Evolutionary conservation across 306 rosid species (phyloP).

Genomic region (Sphenostylis stenocarpa): DNA sequence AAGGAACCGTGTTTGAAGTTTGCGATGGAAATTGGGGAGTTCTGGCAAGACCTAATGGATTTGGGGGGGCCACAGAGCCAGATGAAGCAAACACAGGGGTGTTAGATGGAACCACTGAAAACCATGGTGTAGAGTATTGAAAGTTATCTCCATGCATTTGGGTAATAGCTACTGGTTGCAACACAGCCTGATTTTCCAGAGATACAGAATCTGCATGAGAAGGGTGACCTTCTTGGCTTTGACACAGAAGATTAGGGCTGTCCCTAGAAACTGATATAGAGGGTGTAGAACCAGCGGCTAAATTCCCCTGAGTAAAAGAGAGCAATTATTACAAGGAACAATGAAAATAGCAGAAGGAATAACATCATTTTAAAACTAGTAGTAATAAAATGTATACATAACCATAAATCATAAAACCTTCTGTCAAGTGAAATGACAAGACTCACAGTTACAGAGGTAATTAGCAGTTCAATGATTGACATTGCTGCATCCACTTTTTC

Average conservation of each 20-base stretch:
- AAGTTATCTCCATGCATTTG: constrained; percentile 50
- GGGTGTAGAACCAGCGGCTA: constrained; percentile 51
- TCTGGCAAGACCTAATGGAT: constrained; percentile 49
- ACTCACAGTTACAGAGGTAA: constrained; percentile 88
- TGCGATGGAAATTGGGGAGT: constrained; percentile 47
- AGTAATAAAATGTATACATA: constrained; percentile 2
- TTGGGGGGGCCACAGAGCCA: constrained; percentile 40
- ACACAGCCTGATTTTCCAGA: constrained; percentile 42
- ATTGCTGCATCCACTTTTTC: constrained; percentile 92
- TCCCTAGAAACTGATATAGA: constrained; percentile 50
- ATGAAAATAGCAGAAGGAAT: constrained; percentile 23
- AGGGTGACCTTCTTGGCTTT: constrained; percentile 39
- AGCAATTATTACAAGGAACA: constrained; percentile 22
- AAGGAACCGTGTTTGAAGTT: constrained; percentile 45
- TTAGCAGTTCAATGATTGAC: constrained; percentile 75
- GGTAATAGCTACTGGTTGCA: constrained; percentile 46
- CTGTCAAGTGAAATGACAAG: constrained; percentile 26
- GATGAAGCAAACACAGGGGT: constrained; percentile 43
- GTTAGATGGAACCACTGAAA: constrained; percentile 49
- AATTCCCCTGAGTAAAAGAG: constrained; percentile 62
- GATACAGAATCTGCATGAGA: constrained; percentile 39
- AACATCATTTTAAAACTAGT: neutral
- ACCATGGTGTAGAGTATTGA: constrained; percentile 63
- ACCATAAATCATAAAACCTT: constrained; percentile 23
- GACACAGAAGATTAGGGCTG: constrained; percentile 35